Percentiles rank a stretch among this genome's conserved stretches.
These are phyloP conservation scores for Epichloe bromicola DNA, from an alignment of 2,329 filamentous ascomycete species.

Conservation along the genomic window DNA sequence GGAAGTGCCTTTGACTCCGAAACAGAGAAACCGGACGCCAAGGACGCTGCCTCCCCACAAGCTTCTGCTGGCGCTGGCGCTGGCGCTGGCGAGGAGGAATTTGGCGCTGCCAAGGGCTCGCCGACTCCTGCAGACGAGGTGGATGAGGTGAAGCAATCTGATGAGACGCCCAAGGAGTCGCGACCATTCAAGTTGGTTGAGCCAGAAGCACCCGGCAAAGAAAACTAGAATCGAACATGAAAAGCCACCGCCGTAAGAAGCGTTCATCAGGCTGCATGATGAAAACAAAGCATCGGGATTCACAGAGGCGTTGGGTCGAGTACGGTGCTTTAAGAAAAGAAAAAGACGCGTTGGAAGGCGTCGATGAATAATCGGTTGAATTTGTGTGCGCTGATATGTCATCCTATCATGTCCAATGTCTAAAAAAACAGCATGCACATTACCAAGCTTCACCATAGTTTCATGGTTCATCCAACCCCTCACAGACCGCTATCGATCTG, in stretches of 20 bases:
- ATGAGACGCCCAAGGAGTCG: neutral
- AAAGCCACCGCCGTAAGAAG: no score
- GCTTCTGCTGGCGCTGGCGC: neutral
- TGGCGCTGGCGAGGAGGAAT: neutral
- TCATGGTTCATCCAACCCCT: neutral
- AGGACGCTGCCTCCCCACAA: neutral
- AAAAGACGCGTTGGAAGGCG: no score
- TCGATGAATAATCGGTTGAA: no score
- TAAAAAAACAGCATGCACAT: no score
- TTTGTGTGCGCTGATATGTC: no score
- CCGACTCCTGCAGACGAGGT: neutral
- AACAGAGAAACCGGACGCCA: no score
- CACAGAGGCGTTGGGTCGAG: no score
- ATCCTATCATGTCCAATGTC: no score
- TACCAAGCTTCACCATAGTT: constrained; percentile 1
- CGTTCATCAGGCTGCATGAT: no score
- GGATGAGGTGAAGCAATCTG: neutral
- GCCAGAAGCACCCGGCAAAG: neutral
- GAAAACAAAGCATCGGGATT: no score
- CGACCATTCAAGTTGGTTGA: neutral
- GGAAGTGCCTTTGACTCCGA: neutral
- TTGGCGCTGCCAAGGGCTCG: neutral
- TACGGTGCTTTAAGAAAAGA: no score
- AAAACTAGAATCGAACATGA: no score
- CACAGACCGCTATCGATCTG: constrained; percentile 43